phyloP scores from a whole-genome alignment of 2,329 filamentous ascomycete genomes.

The Fusarium sp. region DNA sequence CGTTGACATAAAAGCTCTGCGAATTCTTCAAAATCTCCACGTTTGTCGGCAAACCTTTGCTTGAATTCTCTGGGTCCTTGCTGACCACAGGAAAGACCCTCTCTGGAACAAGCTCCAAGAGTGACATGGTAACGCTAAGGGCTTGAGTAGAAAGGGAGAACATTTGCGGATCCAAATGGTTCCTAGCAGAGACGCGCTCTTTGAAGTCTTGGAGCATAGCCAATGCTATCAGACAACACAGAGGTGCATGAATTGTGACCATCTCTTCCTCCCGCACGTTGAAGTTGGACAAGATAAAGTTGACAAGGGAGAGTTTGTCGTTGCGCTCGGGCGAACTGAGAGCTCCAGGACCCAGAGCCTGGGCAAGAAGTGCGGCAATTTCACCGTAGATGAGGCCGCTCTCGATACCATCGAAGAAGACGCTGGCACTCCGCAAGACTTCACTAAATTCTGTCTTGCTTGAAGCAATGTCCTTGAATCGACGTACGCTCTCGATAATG shows the following conservation, averaged over 20 bases:
- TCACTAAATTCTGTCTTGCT: constrained; percentile 81
- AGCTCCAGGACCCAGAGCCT: constrained; percentile 62
- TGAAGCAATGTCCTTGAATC: constrained; percentile 72
- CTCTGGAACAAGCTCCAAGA: constrained; percentile 72
- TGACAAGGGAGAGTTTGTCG: constrained; percentile 75
- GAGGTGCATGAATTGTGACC: constrained; percentile 83
- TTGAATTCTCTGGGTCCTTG: not conserved
- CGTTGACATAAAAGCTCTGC: constrained; percentile 72
- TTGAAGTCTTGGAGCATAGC: constrained; percentile 69
- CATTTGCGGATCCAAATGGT: constrained; percentile 47
- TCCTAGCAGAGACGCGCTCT: constrained; percentile 45
- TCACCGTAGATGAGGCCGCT: constrained; percentile 92
- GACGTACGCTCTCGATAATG: constrained; percentile 80
- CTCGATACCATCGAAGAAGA: constrained; percentile 98
- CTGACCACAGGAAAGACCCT: constrained; percentile 61
- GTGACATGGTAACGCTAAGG: constrained; percentile 61
- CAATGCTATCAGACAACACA: constrained; percentile 67
- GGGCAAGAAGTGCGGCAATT: constrained; percentile 72
- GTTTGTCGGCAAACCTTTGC: constrained; percentile 36
- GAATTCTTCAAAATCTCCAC: constrained; percentile 69
- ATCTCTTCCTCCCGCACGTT: constrained; percentile 97
- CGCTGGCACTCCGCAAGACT: constrained; percentile 89
- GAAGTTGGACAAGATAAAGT: constrained; percentile 87
- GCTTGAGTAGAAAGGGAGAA: constrained; percentile 46
- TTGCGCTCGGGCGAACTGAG: constrained; percentile 58